A percentile compares a stretch with the other conserved stretches of the same genome.
These are phyloP conservation scores for Monilinia polystroma DNA, from an alignment of 2,329 filamentous ascomycete genomes.

Conservation along the genomic window DNA sequence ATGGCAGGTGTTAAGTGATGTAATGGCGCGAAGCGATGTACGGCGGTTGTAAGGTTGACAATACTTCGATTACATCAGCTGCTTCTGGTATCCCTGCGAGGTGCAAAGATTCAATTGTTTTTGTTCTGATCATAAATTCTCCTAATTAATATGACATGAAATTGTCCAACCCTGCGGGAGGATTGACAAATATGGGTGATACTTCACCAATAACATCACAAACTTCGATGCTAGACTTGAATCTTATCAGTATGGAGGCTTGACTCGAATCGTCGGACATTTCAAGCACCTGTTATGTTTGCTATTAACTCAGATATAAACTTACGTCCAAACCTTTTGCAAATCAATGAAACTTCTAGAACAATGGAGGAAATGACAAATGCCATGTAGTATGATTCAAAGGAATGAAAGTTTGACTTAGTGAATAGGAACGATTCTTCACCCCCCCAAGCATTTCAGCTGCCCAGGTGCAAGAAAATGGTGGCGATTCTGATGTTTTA, in stretches of 20 bases:
- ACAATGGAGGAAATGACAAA: no score
- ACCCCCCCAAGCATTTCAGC: no score
- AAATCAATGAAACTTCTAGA: no score
- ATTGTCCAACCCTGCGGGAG: background rate
- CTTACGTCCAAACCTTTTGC: no score
- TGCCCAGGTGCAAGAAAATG: no score
- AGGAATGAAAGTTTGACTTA: no score
- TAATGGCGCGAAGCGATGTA: background rate
- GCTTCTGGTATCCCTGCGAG: background rate
- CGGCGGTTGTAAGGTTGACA: background rate
- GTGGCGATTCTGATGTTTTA: no score
- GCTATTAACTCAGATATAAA: no score
- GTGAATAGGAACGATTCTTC: no score
- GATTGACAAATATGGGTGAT: background rate
- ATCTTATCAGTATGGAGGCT: no score
- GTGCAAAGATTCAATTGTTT: background rate
- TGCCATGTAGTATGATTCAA: no score
- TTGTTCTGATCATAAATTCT: background rate
- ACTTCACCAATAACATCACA: background rate
- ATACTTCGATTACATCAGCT: background rate
- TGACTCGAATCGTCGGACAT: constrained; percentile 4
- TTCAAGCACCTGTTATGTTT: background rate
- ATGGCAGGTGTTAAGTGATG: background rate
- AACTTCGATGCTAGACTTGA: background rate
- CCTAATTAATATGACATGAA: background rate